Evolutionary conservation across 1,284 basidiomycete genomes (phyloP), one percentile per base, ranked within the genome.

Genomic region (Ceratobasidium sp.): DNA sequence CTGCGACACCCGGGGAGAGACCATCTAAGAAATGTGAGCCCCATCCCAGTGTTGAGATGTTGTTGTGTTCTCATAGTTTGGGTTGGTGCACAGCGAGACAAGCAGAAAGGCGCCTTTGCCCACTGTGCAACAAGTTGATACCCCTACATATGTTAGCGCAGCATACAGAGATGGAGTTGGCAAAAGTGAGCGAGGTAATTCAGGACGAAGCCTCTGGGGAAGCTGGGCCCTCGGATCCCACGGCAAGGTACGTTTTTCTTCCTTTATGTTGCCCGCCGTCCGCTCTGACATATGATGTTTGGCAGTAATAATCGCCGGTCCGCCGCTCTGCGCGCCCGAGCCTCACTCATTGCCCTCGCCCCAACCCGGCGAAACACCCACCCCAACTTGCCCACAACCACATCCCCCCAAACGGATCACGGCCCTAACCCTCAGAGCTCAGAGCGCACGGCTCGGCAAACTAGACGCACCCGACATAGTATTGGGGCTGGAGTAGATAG

Each of bases 81-180:
- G 36, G 11, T 41, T 69, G 51, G 53, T 51, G 17, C 11, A 56
- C 22, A 77, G 76, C 75, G 24, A 92, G 89, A 82, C 88, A 89
- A 56, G 92, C 90, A 15, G 91, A 93, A 80, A 93, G 90, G 1
- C 85, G 89, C 75, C 84, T 84, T 73, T 94, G 92, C 79, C 93
- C 92, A 0, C 87, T 91, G 48, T 94, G 92, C 80, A 83, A 86
- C 24, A 92, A 93, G 79, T 81, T 81, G 36, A 91, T 94, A 57
- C 92, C 92, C 7, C 79, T 93, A 22, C 88, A 92, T 17, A 84
- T 93, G 15, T 83, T 94, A 17, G 84, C 83, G 1, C 84, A 84
- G 69, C 93, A 94, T 78, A 84, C 86, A 1, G 85, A 86, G 51
- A 84, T 93, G 41, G 92, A 94, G 80, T 82, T 86, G 57, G 85